Conservation (phyloP, 495 filamentous ascomycete species). For the Aspergillus sclerotiicarbonarius region DNA sequence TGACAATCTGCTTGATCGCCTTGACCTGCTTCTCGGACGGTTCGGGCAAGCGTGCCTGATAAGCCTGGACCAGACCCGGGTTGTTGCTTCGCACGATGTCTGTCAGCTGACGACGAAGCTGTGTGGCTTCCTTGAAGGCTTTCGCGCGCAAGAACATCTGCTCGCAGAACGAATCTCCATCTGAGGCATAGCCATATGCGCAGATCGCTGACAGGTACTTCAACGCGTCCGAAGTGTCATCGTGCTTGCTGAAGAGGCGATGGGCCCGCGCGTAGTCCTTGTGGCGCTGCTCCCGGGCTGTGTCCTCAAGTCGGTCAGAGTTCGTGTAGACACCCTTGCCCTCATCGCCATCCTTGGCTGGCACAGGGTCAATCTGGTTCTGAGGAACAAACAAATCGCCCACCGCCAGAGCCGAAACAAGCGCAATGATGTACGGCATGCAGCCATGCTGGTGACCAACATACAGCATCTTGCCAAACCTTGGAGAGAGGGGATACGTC, state of each 20-base stretch:
- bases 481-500: slow-evolving; percentile 82
- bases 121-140: slow-evolving; percentile 77
- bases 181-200: slow-evolving; percentile 73
- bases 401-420: slow-evolving; percentile 86
- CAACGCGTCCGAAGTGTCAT: slow-evolving; percentile 80
- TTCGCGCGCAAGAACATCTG: slow-evolving; percentile 83
- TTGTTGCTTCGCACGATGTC: slow-evolving; percentile 75
- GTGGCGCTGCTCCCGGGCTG: slow-evolving; percentile 58
- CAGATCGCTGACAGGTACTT: slow-evolving; percentile 85
- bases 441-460: slow-evolving; percentile 83
- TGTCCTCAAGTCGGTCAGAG: slow-evolving; percentile 65
- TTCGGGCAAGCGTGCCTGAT: slow-evolving; percentile 61
- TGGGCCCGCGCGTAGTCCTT: slow-evolving; percentile 76
- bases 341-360: slow-evolving; percentile 34
- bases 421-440: slow-evolving; percentile 80
- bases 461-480: slow-evolving; percentile 86
- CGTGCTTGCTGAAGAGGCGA: slow-evolving; percentile 74
- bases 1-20: slow-evolving; percentile 84
- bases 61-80: slow-evolving; percentile 59
- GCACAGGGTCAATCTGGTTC: slow-evolving; percentile 64
- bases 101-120: slow-evolving; percentile 78
- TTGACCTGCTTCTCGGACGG: slow-evolving; percentile 72
- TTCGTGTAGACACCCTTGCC: slow-evolving; percentile 56
- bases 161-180: slow-evolving; percentile 69
- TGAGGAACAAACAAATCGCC: slow-evolving; percentile 86